A percentile compares a stretch with the other conserved stretches of the same genome.
Evolutionary conservation across 2,329 filamentous ascomycete genomes (phyloP).

Genomic region (Cordyceps farinosa): DNA sequence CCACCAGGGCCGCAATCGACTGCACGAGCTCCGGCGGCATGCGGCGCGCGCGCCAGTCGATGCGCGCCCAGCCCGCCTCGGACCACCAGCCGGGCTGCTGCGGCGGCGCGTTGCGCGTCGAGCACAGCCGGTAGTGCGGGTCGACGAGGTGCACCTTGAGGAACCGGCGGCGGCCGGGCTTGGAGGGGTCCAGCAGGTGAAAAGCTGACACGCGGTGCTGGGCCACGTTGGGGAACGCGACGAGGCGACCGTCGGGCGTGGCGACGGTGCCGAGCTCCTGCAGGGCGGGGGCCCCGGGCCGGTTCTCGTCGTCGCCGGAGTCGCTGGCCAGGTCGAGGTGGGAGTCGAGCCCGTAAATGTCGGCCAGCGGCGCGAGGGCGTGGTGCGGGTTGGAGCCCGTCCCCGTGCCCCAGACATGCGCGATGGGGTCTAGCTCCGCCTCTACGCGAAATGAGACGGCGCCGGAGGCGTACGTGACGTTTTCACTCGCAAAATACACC

Average conservation of each 20-base stretch:
- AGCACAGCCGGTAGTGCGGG: constrained; percentile 48
- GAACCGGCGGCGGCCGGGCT: constrained; percentile 53
- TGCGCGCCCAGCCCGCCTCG: not conserved
- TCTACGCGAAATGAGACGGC: not conserved
- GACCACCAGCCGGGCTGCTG: constrained; percentile 22
- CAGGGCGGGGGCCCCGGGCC: not conserved
- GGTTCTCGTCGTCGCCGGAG: not conserved
- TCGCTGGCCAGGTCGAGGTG: not conserved
- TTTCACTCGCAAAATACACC: constrained; percentile 4
- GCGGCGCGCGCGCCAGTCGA: not conserved
- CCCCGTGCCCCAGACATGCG: not conserved
- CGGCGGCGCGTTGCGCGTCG: constrained; percentile 38
- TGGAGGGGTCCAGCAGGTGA: constrained; percentile 44
- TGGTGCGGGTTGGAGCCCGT: not conserved
- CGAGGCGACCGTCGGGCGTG: constrained; percentile 39
- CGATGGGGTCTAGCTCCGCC: not conserved
- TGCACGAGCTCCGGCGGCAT: not conserved
- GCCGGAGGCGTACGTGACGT: not conserved
- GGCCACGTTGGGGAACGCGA: constrained; percentile 41
- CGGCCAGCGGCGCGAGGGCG: not conserved
- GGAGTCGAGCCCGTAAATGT: not conserved
- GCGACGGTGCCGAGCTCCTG: constrained; percentile 36
- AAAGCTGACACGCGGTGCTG: constrained; percentile 53
- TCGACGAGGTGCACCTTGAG: constrained; percentile 59
- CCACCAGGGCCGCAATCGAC: not conserved